These are phyloP conservation scores for Schizosaccharomyces versatilis DNA, from an alignment of 1,139 yeast genomes.

Conservation along the genomic window DNA sequence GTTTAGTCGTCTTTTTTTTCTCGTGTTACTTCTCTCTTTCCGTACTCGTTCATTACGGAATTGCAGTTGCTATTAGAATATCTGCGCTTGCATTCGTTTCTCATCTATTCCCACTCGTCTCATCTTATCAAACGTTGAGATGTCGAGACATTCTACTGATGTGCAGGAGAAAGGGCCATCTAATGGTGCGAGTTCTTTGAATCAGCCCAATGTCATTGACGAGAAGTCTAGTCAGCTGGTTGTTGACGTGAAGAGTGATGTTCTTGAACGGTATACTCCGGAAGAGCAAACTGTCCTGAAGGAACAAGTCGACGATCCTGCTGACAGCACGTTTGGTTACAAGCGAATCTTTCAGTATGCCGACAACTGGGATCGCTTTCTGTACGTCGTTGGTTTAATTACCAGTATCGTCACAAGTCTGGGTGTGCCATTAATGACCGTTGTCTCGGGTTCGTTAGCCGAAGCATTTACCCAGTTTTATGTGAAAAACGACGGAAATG, in stretches of 20 bases:
- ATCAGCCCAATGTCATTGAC: neutral
- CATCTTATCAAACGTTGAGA: too few species aligned
- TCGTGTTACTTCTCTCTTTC: too few species aligned
- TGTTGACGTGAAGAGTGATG: neutral
- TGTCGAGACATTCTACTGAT: too few species aligned
- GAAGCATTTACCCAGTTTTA: constrained; percentile 20
- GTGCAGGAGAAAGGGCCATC: too few species aligned
- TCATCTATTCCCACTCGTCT: too few species aligned
- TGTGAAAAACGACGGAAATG: constrained; percentile 9
- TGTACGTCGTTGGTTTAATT: neutral
- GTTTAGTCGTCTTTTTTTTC: too few species aligned
- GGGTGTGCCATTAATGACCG: constrained; percentile 16
- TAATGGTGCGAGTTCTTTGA: too few species aligned
- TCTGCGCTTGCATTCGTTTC: too few species aligned
- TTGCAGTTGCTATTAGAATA: too few species aligned
- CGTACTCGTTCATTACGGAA: too few species aligned
- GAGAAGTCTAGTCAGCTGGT: neutral
- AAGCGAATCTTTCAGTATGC: neutral
- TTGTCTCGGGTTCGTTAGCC: constrained; percentile 19
- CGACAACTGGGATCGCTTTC: neutral
- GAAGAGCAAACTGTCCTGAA: constrained; percentile 6
- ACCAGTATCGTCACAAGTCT: constrained; percentile 11
- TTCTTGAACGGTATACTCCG: neutral
- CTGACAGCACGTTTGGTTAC: constrained; percentile 3
- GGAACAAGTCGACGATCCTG: constrained; percentile 12